Base-by-base conservation (phyloP, 2,329 filamentous ascomycete species). In the Neofusicoccum sp. region DNA sequence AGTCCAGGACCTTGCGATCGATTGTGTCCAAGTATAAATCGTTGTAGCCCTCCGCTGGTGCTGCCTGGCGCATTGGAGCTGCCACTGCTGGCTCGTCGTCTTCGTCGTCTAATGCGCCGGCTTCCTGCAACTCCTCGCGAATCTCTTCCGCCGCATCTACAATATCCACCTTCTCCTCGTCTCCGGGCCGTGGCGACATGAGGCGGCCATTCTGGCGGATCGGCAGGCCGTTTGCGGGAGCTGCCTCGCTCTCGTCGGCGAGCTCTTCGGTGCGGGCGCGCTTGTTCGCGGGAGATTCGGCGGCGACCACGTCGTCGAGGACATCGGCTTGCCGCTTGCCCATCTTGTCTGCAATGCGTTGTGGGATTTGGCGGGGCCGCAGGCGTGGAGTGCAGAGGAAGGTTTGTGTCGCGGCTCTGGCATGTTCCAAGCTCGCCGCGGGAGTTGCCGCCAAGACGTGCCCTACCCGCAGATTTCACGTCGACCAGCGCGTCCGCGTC, bases 21-120 rank as follows among this genome's bases (percentile, higher is more conserved):
- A 99, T 96, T 11, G 95, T 98, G 79, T 99, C 95, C 67, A 99
- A 89, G 75, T 99, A 99, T 30, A 99, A 86, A 74, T 99, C 93
- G 69, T 89, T 88, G 79, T 97, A 99, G 64, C 93, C 93, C 73
- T 89, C 89, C 34, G 90, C 85, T 14, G 93, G 92, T 45, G 89
- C 90, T 53, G 82, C 81, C 74, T 96, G 92, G 65, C 91, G 86
- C 66, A 80, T 80, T 20, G 83, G 80, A n/a, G 77, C 81, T 44
- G 71, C 67, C 51, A 77, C 63, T 48, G 72, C 70, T 34, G 71
- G 70, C 60, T 78, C 75, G 14, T 79, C 69, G 6, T 72, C 73
- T 6, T 66, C 63, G 9, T 76, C 71, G 11, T 67, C 69, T 7
- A 36, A 65, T 66, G 69, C 69, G 47, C 68, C 73, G 30, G 72